Evolutionary conservation across 2,329 filamentous ascomycete species (phyloP).

Genomic region (Nothophaeocryptopus gaeumannii): DNA sequence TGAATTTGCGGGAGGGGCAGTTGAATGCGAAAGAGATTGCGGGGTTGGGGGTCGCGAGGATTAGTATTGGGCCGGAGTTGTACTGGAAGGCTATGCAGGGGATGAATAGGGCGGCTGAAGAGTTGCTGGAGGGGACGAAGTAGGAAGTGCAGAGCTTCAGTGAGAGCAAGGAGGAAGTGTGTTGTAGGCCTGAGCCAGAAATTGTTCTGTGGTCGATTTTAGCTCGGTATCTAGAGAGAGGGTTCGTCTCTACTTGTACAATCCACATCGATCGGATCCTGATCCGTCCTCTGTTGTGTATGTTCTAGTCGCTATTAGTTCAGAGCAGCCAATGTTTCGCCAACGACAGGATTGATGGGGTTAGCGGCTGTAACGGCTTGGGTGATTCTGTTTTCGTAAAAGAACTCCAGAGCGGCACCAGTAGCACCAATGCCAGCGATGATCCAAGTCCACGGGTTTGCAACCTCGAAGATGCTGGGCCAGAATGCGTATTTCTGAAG

Average conservation of each 20-base stretch:
- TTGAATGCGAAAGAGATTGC: conserved; percentile 35
- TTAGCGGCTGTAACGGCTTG: conserved; percentile 4
- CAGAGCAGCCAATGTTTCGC: conserved; percentile 11
- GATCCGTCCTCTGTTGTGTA: background rate
- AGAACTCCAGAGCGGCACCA: conserved; percentile 36
- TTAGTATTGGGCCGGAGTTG: conserved; percentile 52
- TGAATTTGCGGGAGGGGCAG: conserved; percentile 38
- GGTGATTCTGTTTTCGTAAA: conserved; percentile 8
- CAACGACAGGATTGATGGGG: conserved; percentile 2
- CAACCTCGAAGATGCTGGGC: conserved; percentile 50
- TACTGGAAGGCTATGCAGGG: conserved; percentile 17
- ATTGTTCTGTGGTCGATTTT: too few species aligned
- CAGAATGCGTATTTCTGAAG: conserved; percentile 60
- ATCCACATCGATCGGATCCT: too few species aligned
- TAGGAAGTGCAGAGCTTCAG: background rate
- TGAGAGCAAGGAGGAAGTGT: too few species aligned
- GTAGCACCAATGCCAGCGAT: conserved; percentile 51
- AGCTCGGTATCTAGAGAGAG: too few species aligned
- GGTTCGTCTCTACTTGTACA: too few species aligned
- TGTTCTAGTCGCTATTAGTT: background rate
- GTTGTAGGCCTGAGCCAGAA: too few species aligned
- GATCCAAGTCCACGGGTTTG: conserved; percentile 57
- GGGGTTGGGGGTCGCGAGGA: conserved; percentile 54
- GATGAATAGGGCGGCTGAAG: conserved; percentile 8
- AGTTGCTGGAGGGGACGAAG: conserved; percentile 1